Evolutionary conservation across 164 flowering plant genomes (phyloP).

Genomic region (Macadamia integrifolia): DNA sequence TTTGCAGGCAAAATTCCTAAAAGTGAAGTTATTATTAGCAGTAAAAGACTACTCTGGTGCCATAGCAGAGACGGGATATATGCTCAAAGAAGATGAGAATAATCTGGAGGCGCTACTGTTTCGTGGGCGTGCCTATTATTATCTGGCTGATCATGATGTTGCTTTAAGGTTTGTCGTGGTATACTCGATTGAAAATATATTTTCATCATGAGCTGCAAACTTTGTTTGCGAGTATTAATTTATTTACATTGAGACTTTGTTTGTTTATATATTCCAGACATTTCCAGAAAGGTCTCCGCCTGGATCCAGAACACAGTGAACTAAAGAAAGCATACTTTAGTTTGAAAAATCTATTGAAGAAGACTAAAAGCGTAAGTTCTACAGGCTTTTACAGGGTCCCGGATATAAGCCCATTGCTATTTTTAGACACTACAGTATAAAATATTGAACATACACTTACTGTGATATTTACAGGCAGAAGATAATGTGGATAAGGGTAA

Average conservation of each 20-base stretch:
- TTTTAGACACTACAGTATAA: background rate
- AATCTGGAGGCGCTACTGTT: constrained; percentile 79
- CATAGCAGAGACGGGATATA: constrained; percentile 72
- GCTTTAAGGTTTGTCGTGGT: constrained; percentile 55
- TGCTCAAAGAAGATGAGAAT: constrained; percentile 88
- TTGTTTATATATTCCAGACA: constrained; percentile 46
- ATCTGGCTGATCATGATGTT: constrained; percentile 95
- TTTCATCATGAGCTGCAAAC: background rate
- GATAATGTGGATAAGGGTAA: constrained; percentile 84
- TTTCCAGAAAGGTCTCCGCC: constrained; percentile 90
- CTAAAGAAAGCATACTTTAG: constrained; percentile 95
- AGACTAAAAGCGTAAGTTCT: constrained; percentile 80
- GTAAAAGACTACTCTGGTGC: constrained; percentile 72
- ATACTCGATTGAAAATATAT: background rate
- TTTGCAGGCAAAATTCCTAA: constrained; percentile 78
- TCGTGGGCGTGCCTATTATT: constrained; percentile 96
- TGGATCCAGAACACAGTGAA: constrained; percentile 90
- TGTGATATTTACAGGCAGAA: constrained; percentile 65
- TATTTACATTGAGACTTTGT: background rate
- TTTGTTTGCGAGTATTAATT: background rate
- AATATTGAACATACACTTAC: constrained; percentile 1
- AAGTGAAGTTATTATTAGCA: constrained; percentile 62
- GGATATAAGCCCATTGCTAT: background rate
- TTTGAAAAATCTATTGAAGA: constrained; percentile 86
- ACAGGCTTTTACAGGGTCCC: background rate